A percentile compares a stretch with the other conserved stretches of the same genome.
Conservation (phyloP, 768 basidiomycete genomes). For the Suillus subalutaceus region DNA sequence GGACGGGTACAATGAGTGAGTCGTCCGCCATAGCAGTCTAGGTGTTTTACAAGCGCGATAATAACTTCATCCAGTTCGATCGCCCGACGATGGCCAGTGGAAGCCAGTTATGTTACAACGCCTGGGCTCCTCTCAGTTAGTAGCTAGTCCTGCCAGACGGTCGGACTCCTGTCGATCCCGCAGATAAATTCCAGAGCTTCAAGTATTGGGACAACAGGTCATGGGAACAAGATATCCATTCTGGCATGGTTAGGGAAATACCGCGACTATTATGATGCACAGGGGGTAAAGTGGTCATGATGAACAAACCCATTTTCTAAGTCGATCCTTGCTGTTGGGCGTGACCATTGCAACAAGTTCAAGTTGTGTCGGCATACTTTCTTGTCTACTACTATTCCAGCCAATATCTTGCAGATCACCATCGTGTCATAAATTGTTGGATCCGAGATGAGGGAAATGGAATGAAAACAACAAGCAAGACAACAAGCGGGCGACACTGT, state of each 20-base stretch:
- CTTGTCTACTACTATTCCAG: not conserved
- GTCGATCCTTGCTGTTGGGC: not conserved
- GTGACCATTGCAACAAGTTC: not conserved
- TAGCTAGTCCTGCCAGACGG: not conserved
- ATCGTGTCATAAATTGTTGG: not conserved
- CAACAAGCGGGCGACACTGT: not conserved
- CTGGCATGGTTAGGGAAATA: not conserved
- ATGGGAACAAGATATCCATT: not conserved
- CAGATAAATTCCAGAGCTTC: not conserved
- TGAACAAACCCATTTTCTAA: not conserved
- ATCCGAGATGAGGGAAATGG: not conserved
- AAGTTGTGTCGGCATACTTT: not conserved
- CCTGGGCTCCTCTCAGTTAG: not conserved
- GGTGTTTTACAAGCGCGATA: not conserved
- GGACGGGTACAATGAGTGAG: slow-evolving; percentile 56
- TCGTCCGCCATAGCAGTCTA: slow-evolving; percentile 43
- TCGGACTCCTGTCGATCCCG: not conserved
- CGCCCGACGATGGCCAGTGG: not conserved
- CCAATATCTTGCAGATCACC: not conserved
- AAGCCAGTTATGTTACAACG: not conserved
- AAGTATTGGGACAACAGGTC: not conserved
- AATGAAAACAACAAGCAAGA: slow-evolving; percentile 1
- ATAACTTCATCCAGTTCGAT: slow-evolving; percentile 4
- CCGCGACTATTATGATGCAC: not conserved
- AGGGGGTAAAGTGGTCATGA: not conserved